Percentiles rank a stretch among this genome's conserved stretches.
These are phyloP conservation scores for Colletotrichum higginsianum DNA, from an alignment of 2,329 filamentous ascomycete genomes.

Conservation along the genomic window DNA sequence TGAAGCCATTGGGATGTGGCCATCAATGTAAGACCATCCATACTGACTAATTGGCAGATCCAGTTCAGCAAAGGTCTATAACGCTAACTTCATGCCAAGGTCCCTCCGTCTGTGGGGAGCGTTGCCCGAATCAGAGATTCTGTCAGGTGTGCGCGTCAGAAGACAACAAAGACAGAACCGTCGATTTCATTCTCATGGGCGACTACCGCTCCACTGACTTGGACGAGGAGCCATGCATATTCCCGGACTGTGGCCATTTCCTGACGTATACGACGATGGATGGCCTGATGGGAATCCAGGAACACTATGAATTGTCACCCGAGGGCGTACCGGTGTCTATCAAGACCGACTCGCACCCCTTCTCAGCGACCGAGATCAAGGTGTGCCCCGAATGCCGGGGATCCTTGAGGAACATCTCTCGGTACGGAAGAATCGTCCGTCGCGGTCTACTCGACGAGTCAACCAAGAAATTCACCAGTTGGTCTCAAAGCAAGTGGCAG, in stretches of 20 bases:
- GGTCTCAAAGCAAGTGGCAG: conserved; percentile 57
- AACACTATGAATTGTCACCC: conserved; percentile 62
- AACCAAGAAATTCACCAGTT: conserved; percentile 75
- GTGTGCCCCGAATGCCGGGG: conserved; percentile 74
- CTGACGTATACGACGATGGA: conserved; percentile 74
- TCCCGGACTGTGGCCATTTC: conserved; percentile 76
- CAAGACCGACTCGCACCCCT: conserved; percentile 58
- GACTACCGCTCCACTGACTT: conserved; percentile 72
- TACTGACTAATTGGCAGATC: too few relatives aligned
- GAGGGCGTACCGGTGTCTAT: conserved; percentile 53
- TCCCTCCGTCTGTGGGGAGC: conserved; percentile 76
- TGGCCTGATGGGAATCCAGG: conserved; percentile 68
- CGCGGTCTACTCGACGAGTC: conserved; percentile 73
- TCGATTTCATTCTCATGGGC: conserved; percentile 70
- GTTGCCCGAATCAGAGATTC: conserved; percentile 65
- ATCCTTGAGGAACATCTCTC: conserved; percentile 68
- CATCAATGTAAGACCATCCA: conserved; percentile 66
- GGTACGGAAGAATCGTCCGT: conserved; percentile 75
- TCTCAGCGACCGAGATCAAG: conserved; percentile 65
- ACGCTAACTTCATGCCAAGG: conserved; percentile 41
- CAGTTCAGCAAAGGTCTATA: too few relatives aligned
- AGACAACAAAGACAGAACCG: conserved; percentile 60
- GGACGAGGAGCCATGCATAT: conserved; percentile 72
- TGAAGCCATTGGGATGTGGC: conserved; percentile 66
- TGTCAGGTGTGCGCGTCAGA: conserved; percentile 70